Conservation (phyloP, 2,329 filamentous ascomycete species). For the Neospermospora avenae region DNA sequence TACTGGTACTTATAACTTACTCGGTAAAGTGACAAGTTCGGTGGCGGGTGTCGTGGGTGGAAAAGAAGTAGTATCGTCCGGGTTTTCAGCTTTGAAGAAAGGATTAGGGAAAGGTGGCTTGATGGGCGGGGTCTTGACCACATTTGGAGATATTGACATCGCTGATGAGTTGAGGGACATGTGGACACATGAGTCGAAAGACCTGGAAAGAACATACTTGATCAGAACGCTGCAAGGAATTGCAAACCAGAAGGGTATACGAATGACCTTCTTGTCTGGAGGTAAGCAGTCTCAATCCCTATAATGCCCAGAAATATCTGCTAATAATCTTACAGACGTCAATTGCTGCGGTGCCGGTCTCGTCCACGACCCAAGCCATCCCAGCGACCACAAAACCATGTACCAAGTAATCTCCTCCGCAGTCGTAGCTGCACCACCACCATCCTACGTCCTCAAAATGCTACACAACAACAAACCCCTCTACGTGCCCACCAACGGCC, state of each 20-base stretch:
- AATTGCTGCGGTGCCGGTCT: slow-evolving; percentile 89
- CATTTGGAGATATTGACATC: slow-evolving; percentile 93
- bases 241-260: slow-evolving; percentile 87
- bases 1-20: slow-evolving; percentile 92
- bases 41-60: slow-evolving; percentile 94
- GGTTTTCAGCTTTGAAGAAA: slow-evolving; percentile 93
- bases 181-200: slow-evolving; percentile 98
- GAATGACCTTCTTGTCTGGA: slow-evolving; percentile 96
- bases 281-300: slow-evolving; percentile 45
- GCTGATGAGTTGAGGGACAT: slow-evolving; percentile 92
- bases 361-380: slow-evolving; percentile 88
- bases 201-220: slow-evolving; percentile 92
- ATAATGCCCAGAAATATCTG: background rate
- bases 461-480: slow-evolving; percentile 93
- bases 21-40: slow-evolving; percentile 92
- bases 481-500: slow-evolving; percentile 89
- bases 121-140: slow-evolving; percentile 93
- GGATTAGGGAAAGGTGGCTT: slow-evolving; percentile 92
- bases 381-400: slow-evolving; percentile 97
- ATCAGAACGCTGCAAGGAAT: slow-evolving; percentile 96
- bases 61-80: slow-evolving; percentile 86
- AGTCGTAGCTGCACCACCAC: slow-evolving; percentile 84
- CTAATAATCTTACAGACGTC: slow-evolving; percentile 54
- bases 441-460: slow-evolving; percentile 83
- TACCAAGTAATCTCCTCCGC: slow-evolving; percentile 95